phyloP scores from a whole-genome alignment of 306 rosid genomes.

The Malus sylvestris region DNA sequence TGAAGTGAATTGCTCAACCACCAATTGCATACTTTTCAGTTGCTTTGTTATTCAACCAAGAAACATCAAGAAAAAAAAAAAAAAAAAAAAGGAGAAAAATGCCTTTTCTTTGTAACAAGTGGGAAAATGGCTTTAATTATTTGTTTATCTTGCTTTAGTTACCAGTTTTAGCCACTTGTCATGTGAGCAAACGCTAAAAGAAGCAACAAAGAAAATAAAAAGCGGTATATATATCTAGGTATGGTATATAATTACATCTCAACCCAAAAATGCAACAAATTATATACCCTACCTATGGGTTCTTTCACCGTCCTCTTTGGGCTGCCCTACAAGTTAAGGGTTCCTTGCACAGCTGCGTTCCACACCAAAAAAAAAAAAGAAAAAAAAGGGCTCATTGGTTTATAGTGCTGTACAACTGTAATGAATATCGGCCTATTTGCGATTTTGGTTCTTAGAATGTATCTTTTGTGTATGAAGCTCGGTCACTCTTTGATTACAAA shows the following conservation, averaged over 20 bases:
- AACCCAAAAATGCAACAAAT: neutral
- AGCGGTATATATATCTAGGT: neutral
- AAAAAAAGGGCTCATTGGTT: too few relatives aligned
- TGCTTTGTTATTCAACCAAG: neutral
- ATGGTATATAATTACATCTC: neutral
- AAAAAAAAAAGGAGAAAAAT: neutral
- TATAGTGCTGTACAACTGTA: too few relatives aligned
- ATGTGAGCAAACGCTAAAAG: neutral
- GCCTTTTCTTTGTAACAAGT: neutral
- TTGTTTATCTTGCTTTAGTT: neutral
- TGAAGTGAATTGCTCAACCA: neutral
- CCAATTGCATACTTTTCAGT: neutral
- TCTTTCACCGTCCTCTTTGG: too few relatives aligned
- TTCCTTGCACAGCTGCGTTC: too few relatives aligned
- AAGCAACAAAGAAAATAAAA: neutral
- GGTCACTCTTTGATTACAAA: too few relatives aligned
- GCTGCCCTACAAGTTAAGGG: too few relatives aligned
- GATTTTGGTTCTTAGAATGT: too few relatives aligned
- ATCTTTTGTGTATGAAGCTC: too few relatives aligned
- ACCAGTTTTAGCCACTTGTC: neutral
- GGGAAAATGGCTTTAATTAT: neutral
- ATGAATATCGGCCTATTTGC: too few relatives aligned
- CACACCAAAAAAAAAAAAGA: too few relatives aligned
- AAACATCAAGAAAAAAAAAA: neutral
- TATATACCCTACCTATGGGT: neutral